These are phyloP conservation scores for Tilletiopsis washingtonensis DNA, from an alignment of 1,284 basidiomycete species.

Conservation along the genomic window DNA sequence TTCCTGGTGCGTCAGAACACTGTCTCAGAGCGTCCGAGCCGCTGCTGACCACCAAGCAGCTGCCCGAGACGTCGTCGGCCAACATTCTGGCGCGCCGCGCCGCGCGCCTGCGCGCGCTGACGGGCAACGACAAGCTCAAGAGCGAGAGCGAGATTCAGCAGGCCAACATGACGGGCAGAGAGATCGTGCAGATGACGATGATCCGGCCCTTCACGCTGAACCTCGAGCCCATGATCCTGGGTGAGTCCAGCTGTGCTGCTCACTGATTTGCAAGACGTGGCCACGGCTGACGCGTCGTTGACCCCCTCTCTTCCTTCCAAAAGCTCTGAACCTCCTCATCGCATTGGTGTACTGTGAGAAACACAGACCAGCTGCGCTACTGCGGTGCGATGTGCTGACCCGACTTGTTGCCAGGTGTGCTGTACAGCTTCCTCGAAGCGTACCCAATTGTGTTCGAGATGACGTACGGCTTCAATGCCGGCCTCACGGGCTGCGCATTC, in stretches of 20 bases:
- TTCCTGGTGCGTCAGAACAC: too few species aligned
- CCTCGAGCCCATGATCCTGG: neutral
- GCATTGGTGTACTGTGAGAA: conserved; percentile 26
- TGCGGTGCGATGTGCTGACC: too few species aligned
- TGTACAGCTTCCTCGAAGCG: conserved; percentile 17
- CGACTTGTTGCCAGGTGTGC: neutral
- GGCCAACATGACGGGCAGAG: conserved; percentile 14
- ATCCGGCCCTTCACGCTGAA: conserved; percentile 34
- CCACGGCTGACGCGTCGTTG: too few species aligned
- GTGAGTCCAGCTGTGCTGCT: too few species aligned
- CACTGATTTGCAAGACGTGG: neutral
- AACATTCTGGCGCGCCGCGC: conserved; percentile 48
- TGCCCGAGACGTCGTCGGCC: conserved; percentile 46
- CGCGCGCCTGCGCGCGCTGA: conserved; percentile 43
- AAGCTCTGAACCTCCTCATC: conserved; percentile 26
- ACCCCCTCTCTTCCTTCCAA: neutral
- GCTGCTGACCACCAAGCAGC: too few species aligned
- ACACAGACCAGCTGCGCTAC: too few species aligned
- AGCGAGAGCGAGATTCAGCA: conserved; percentile 45
- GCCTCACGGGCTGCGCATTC: conserved; percentile 24
- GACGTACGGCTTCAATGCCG: conserved; percentile 35
- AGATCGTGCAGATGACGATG: conserved; percentile 27
- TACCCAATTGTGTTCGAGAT: conserved; percentile 31
- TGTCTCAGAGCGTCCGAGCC: too few species aligned
- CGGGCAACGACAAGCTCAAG: conserved; percentile 45